Conservation (phyloP, 2,329 filamentous ascomycete species). For the Fusarium sp. region DNA sequence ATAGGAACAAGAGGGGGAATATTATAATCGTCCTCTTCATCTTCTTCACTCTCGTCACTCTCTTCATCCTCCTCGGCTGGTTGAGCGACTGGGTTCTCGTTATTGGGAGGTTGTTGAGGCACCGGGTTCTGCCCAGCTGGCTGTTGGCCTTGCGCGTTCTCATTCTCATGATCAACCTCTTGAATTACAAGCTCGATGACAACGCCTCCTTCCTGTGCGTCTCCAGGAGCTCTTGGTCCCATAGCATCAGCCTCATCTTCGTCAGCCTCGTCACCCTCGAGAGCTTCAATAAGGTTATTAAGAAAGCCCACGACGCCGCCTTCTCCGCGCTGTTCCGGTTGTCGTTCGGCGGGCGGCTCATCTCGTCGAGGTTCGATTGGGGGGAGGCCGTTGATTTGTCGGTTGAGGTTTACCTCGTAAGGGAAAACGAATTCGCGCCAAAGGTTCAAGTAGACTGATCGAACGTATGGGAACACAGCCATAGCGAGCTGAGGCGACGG, state of each 20-base stretch:
- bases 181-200: slow-evolving; percentile 52
- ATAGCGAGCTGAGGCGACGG: slow-evolving; percentile 64
- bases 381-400: slow-evolving; percentile 56
- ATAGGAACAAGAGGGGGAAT: background rate
- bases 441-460: slow-evolving; percentile 58
- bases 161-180: slow-evolving; percentile 54
- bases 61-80: slow-evolving; percentile 6
- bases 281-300: slow-evolving; percentile 52
- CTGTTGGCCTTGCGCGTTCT: slow-evolving; percentile 50
- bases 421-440: slow-evolving; percentile 59
- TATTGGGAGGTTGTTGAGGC: slow-evolving; percentile 7
- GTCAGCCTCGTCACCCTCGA: slow-evolving; percentile 51
- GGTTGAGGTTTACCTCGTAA: slow-evolving; percentile 62
- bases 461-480: slow-evolving; percentile 60
- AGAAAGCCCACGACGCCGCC: slow-evolving; percentile 52
- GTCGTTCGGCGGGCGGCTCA: slow-evolving; percentile 24
- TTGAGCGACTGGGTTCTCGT: slow-evolving; percentile 1
- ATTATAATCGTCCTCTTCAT: background rate
- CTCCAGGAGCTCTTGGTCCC: slow-evolving; percentile 32
- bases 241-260: slow-evolving; percentile 39
- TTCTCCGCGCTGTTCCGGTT: slow-evolving; percentile 38
- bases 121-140: slow-evolving; percentile 35
- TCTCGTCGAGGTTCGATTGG: slow-evolving; percentile 44
- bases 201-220: slow-evolving; percentile 45
- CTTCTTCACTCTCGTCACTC: background rate